A percentile compares a stretch with the other conserved stretches of the same genome.
These are phyloP conservation scores for Elsinoe arachidis DNA, from an alignment of 2,329 filamentous ascomycete genomes.

Conservation along the genomic window DNA sequence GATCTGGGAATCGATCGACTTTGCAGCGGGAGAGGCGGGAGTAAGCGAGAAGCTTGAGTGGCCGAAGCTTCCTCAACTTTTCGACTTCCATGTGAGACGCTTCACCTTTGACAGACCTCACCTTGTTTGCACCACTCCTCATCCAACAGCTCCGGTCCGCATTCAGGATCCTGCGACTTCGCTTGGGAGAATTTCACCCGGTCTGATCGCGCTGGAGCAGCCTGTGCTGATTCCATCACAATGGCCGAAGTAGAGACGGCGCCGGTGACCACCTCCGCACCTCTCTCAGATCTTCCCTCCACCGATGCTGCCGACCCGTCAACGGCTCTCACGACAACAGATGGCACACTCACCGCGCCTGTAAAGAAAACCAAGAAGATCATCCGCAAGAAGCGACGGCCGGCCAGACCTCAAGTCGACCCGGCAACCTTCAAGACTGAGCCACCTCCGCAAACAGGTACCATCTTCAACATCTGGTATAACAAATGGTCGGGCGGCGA, in stretches of 20 bases:
- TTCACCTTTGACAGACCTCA: not conserved
- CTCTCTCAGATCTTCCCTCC: not conserved
- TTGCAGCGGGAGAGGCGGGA: not conserved
- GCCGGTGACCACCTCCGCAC: not conserved
- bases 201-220: too few species aligned
- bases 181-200: not conserved
- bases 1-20: not conserved
- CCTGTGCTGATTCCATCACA: too few species aligned
- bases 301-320: not conserved
- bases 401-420: constrained; percentile 85
- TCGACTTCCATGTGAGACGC: not conserved
- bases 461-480: constrained; percentile 97
- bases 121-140: not conserved
- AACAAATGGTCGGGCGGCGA: constrained; percentile 98
- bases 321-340: constrained; percentile 21
- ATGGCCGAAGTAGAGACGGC: constrained; percentile 11
- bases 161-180: not conserved
- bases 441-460: constrained; percentile 83
- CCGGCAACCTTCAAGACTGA: constrained; percentile 73
- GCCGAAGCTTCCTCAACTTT: not conserved
- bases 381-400: constrained; percentile 79
- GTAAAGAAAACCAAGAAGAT: constrained; percentile 77
- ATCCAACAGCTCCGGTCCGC: not conserved
- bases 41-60: not conserved
- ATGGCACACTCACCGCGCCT: constrained; percentile 22